These are phyloP conservation scores for Leersia perrieri DNA, from an alignment of 176 grass and related monocot species.

Conservation along the genomic window DNA sequence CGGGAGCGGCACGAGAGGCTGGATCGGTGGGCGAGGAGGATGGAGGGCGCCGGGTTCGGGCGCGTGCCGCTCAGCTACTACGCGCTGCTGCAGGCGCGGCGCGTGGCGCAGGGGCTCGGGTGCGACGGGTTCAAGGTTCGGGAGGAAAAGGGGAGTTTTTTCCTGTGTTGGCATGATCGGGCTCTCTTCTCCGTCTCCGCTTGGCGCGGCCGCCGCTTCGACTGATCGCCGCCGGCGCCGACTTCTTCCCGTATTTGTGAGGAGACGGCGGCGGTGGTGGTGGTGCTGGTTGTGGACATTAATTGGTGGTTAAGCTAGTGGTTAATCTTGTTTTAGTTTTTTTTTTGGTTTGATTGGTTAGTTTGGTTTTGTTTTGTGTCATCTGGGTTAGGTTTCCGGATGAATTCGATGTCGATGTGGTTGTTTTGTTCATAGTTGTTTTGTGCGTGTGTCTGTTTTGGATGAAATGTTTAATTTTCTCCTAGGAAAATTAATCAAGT, in stretches of 20 bases:
- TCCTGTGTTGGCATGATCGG: constrained; percentile 90
- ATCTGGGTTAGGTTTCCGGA: constrained; percentile 20
- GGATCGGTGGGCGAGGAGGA: constrained; percentile 59
- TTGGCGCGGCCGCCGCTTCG: constrained; percentile 72
- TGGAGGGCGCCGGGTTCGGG: constrained; percentile 56
- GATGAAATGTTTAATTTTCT: constrained; percentile 15
- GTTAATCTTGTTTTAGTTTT: neutral
- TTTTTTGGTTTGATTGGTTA: neutral
- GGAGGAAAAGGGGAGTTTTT: constrained; percentile 64
- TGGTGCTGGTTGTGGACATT: neutral
- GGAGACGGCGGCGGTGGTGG: too few relatives aligned
- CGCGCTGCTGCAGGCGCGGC: constrained; percentile 63
- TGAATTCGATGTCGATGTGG: neutral
- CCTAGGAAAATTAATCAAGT: neutral
- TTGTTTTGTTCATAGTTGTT: constrained; percentile 33
- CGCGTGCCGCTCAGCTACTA: constrained; percentile 68
- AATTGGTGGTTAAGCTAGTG: neutral
- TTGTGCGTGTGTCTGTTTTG: neutral
- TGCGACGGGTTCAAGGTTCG: constrained; percentile 74
- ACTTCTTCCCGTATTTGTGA: constrained; percentile 28
- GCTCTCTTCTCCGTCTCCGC: constrained; percentile 84
- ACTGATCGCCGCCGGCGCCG: constrained; percentile 33
- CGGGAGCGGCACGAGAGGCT: constrained; percentile 81
- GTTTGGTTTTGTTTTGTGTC: neutral
- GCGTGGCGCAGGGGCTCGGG: constrained; percentile 57